phyloP scores from a whole-genome alignment of 108 stramenopile species.

The Cyclotella kingstonii region DNA sequence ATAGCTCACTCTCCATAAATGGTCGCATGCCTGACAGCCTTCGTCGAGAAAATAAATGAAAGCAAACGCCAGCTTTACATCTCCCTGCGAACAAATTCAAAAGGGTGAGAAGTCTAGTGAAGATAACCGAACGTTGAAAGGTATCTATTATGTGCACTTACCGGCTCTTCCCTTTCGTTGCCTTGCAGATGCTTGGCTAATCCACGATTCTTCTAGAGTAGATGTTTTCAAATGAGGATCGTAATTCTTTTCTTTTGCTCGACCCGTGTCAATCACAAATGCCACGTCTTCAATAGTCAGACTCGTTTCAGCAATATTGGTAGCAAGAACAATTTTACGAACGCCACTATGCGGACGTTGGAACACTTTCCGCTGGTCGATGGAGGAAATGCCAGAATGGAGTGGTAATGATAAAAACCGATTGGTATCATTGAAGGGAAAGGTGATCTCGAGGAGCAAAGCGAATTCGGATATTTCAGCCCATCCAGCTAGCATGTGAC shows the following conservation, averaged over 20 bases:
- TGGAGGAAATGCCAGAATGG: slow-evolving; percentile 79
- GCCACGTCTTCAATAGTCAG: slow-evolving; percentile 92
- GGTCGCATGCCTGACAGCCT: slow-evolving; percentile 54
- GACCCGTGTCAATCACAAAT: slow-evolving; percentile 79
- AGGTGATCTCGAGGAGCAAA: slow-evolving; percentile 52
- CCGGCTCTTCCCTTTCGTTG: slow-evolving; percentile 92
- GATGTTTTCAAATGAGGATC: slow-evolving; percentile 82
- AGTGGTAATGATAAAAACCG: slow-evolving; percentile 57
- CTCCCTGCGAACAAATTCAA: slow-evolving; percentile 23
- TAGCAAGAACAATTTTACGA: slow-evolving; percentile 85
- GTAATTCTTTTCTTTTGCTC: slow-evolving; percentile 91
- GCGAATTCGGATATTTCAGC: slow-evolving; percentile 82
- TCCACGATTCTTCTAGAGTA: slow-evolving; percentile 81
- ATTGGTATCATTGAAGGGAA: slow-evolving; percentile 54
- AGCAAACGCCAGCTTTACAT: slow-evolving; percentile 76
- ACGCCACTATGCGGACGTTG: slow-evolving; percentile 48
- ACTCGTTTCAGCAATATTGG: slow-evolving; percentile 94
- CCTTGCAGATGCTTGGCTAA: slow-evolving; percentile 75
- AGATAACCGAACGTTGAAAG: slow-evolving; percentile 5
- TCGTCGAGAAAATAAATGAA: slow-evolving; percentile 69
- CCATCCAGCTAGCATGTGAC: slow-evolving; percentile 80
- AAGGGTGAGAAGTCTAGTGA: not conserved
- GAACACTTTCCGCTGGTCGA: slow-evolving; percentile 81
- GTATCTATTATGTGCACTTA: slow-evolving; percentile 39
- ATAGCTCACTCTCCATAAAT: slow-evolving; percentile 73